A percentile compares a stretch with the other conserved stretches of the same genome.
These are phyloP conservation scores for Alternaria angustiovoidea DNA, from an alignment of 2,329 filamentous ascomycete species.

Conservation along the genomic window DNA sequence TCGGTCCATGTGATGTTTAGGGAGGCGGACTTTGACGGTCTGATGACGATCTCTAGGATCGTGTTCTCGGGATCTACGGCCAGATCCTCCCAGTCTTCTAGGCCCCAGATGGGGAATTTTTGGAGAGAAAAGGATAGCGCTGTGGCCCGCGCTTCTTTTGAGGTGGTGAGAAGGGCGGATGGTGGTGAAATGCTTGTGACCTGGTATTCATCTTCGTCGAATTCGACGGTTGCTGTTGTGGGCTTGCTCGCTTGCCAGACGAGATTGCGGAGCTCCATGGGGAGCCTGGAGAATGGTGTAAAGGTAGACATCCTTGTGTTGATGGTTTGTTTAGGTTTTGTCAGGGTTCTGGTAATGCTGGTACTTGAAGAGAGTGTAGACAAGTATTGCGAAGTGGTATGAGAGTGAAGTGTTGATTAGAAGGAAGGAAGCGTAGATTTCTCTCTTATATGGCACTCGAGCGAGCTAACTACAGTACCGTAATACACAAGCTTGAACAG, in stretches of 20 bases:
- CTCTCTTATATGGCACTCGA: neutral
- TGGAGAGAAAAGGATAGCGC: slow-evolving; percentile 9
- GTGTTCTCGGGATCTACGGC: slow-evolving; percentile 12
- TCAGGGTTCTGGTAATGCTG: neutral
- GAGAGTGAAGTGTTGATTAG: neutral
- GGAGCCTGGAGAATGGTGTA: slow-evolving; percentile 5
- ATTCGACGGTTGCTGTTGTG: slow-evolving; percentile 5
- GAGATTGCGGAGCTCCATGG: slow-evolving; percentile 4
- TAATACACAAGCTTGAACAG: neutral
- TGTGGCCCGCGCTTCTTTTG: slow-evolving; percentile 14
- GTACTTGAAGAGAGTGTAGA: neutral
- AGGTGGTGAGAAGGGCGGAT: slow-evolving; percentile 12
- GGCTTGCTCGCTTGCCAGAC: slow-evolving; percentile 9
- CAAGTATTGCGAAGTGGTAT: neutral
- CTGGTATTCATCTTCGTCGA: slow-evolving; percentile 13
- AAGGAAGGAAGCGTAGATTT: neutral
- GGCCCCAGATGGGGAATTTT: slow-evolving; percentile 13
- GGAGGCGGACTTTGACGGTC: slow-evolving; percentile 7
- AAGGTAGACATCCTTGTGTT: slow-evolving; percentile 7
- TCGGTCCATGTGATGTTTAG: slow-evolving; percentile 26
- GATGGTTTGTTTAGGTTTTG: neutral
- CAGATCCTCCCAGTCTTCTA: slow-evolving; percentile 19
- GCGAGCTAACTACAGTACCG: neutral
- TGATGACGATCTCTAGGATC: slow-evolving; percentile 18
- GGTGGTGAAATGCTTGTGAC: slow-evolving; percentile 17